Percentiles rank a stretch among this genome's conserved stretches.
These are phyloP conservation scores for Pseudonectria foliicola DNA, from an alignment of 2,329 filamentous ascomycete genomes.

Conservation along the genomic window DNA sequence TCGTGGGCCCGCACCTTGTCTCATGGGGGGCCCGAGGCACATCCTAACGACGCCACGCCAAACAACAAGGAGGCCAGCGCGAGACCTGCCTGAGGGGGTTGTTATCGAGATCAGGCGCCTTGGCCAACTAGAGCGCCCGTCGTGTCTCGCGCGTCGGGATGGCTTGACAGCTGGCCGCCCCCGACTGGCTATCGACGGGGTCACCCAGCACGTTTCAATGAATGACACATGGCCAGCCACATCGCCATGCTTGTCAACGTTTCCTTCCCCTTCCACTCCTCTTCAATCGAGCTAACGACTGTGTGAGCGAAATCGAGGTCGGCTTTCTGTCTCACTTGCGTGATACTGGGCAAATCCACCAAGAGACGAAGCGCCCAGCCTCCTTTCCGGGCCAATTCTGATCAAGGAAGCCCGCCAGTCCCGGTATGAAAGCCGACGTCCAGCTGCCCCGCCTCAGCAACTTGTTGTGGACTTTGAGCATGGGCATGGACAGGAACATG, in stretches of 20 bases:
- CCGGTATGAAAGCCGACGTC: too few relatives aligned
- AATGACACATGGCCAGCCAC: conserved; percentile 31
- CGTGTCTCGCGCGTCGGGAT: conserved; percentile 15
- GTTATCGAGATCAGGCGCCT: conserved; percentile 14
- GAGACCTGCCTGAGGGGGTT: conserved; percentile 1
- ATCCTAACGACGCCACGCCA: conserved; percentile 1
- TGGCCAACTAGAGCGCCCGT: conserved; percentile 11
- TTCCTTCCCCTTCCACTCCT: conserved; percentile 14
- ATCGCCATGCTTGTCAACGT: conserved; percentile 13
- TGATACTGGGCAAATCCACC: too few relatives aligned
- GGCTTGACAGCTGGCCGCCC: conserved; percentile 25
- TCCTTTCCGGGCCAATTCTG: too few relatives aligned
- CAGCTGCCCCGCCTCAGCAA: too few relatives aligned
- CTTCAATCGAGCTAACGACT: conserved; percentile 11
- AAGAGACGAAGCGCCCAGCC: too few relatives aligned
- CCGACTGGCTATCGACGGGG: conserved; percentile 24
- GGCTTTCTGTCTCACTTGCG: too few relatives aligned
- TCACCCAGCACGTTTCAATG: conserved; percentile 28
- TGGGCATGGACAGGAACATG: too few relatives aligned
- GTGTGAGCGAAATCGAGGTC: conserved; percentile 15
- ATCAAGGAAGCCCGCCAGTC: too few relatives aligned
- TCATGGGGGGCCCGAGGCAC: too few relatives aligned
- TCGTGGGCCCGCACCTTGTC: too few relatives aligned
- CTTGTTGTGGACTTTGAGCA: too few relatives aligned
- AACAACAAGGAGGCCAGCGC: background rate